A percentile compares a stretch with the other conserved stretches of the same genome.
Conservation (phyloP, 169 alveolate genomes). For the Neospora caninum region DNA sequence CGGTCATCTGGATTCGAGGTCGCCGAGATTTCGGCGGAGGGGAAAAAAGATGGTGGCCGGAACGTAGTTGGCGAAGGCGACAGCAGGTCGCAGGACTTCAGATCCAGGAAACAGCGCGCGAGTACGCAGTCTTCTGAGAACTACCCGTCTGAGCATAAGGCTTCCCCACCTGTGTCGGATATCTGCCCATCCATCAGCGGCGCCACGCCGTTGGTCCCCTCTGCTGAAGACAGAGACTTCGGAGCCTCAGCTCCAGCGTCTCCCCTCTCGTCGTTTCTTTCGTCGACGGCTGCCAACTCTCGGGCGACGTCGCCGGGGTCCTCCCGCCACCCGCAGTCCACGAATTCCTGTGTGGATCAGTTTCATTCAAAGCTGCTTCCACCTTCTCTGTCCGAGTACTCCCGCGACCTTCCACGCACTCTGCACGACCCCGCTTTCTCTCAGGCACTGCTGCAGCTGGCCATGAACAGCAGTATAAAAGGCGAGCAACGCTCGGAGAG, state of each 20-base stretch:
- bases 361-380: neutral
- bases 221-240: neutral
- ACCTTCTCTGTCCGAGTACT: too few species aligned
- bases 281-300: neutral
- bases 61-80: too few species aligned
- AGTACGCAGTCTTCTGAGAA: too few species aligned
- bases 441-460: neutral
- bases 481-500: neutral
- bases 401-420: too few species aligned
- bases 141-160: too few species aligned
- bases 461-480: neutral
- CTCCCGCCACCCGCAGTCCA: neutral
- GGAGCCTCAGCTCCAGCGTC: neutral
- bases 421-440: neutral
- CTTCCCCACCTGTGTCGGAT: too few species aligned
- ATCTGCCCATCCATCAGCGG: too few species aligned
- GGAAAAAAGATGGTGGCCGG: too few species aligned
- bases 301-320: constrained; percentile 22
- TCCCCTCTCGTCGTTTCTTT: neutral
- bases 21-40: too few species aligned
- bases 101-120: too few species aligned
- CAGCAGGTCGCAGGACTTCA: too few species aligned
- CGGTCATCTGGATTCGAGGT: too few species aligned
- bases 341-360: neutral
- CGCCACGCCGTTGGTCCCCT: neutral